Evolutionary conservation across 192 early-diverging fungal species (phyloP).

Genomic region (Coemansia sp.): DNA sequence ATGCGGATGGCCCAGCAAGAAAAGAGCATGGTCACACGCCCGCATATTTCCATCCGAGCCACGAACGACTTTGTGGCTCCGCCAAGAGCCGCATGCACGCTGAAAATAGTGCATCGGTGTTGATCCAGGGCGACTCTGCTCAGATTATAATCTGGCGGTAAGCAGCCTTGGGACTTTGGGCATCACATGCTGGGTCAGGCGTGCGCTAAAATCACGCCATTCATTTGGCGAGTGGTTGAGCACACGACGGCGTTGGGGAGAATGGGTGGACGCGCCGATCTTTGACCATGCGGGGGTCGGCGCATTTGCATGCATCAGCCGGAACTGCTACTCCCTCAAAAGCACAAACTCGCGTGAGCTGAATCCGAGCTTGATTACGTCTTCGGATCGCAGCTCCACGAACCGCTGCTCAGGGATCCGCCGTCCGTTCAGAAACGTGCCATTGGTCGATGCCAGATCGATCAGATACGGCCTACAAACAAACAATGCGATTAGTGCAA

Average conservation of each 20-base stretch:
- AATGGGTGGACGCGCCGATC: too few species aligned
- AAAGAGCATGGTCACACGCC: background rate
- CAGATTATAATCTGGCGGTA: too few species aligned
- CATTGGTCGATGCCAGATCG: conserved; percentile 90
- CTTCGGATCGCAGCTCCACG: conserved; percentile 77
- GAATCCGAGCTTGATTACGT: conserved; percentile 88
- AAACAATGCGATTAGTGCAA: background rate
- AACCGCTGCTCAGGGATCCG: conserved; percentile 74
- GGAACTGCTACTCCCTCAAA: conserved; percentile 59
- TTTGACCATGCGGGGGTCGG: too few species aligned
- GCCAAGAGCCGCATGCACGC: conserved; percentile 3
- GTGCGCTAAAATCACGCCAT: too few species aligned
- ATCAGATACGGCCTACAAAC: conserved; percentile 82
- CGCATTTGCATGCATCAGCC: background rate
- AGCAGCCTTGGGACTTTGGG: too few species aligned
- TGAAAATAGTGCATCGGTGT: background rate
- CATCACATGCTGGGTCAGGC: too few species aligned
- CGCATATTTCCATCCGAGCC: background rate
- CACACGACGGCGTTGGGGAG: too few species aligned
- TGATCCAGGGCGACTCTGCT: too few species aligned
- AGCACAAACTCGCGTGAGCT: conserved; percentile 92
- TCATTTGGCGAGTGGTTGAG: too few species aligned
- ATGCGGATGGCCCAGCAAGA: background rate
- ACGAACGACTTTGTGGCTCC: background rate
- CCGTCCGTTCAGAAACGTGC: conserved; percentile 83